phyloP scores from a whole-genome alignment of 345 rosid genomes.

The Nephelium lappaceum region DNA sequence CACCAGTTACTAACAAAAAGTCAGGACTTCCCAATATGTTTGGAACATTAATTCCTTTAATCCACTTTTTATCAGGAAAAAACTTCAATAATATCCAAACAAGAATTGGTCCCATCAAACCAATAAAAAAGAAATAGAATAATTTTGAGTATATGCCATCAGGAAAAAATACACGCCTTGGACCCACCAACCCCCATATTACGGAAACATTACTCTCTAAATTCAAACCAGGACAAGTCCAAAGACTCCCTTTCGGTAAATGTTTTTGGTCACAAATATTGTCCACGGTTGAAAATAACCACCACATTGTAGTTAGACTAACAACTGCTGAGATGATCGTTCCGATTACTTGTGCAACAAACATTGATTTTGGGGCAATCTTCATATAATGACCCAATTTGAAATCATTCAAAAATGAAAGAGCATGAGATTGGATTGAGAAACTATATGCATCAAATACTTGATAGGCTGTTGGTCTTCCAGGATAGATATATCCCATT shows the following conservation, averaged over 20 bases:
- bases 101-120: no score
- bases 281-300: background rate
- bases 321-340: no score
- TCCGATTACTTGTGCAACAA: no score
- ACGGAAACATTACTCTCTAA: background rate
- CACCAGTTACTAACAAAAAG: background rate
- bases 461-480: slow-evolving; percentile 8
- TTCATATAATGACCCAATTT: no score
- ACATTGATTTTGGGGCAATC: no score
- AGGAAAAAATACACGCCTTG: background rate
- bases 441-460: background rate
- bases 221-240: slow-evolving; percentile 1
- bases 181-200: slow-evolving; percentile 18
- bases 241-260: slow-evolving; percentile 13
- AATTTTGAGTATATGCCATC: no score
- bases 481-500: slow-evolving; percentile 1
- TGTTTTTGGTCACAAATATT: background rate
- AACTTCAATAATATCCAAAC: no score
- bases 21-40: background rate
- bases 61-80: background rate
- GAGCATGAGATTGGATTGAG: no score
- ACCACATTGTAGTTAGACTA: slow-evolving; percentile 6
- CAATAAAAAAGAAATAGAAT: no score
- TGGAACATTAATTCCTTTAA: background rate
- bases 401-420: no score